Evolutionary conservation across 306 rosid genomes (phyloP).

Genomic region (Trifolium subterraneum): DNA sequence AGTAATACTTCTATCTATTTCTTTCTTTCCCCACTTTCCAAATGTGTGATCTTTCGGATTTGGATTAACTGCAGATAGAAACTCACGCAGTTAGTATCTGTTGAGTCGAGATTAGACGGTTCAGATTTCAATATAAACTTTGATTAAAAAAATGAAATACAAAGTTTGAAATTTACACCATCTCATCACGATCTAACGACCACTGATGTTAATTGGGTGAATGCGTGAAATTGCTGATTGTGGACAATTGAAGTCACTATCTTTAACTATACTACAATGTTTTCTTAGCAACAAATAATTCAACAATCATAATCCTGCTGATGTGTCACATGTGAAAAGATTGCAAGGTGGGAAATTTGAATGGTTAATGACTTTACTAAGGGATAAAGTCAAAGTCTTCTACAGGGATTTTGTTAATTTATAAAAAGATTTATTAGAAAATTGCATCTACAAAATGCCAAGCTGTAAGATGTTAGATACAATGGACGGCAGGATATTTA

Average conservation of each 20-base stretch:
- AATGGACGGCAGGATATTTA: slow-evolving; percentile 35
- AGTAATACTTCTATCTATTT: not conserved
- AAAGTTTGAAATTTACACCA: no score
- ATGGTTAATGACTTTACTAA: not conserved
- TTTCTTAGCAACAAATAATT: not conserved
- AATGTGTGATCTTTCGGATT: not conserved
- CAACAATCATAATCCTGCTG: not conserved
- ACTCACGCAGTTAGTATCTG: no score
- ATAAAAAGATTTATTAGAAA: slow-evolving; percentile 6
- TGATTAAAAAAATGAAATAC: no score
- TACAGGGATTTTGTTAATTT: not conserved
- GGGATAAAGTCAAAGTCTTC: slow-evolving; percentile 45
- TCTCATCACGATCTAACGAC: no score
- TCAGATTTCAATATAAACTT: no score
- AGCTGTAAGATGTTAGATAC: slow-evolving; percentile 17
- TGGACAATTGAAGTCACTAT: no score
- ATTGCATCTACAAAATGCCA: slow-evolving; percentile 17
- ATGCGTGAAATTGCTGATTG: no score
- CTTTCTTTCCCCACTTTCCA: not conserved
- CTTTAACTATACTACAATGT: not conserved
- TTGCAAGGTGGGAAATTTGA: not conserved
- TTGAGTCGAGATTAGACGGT: no score
- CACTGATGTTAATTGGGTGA: no score
- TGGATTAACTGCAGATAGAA: no score
- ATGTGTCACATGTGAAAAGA: not conserved